A percentile compares a stretch with the other conserved stretches of the same genome.
These are phyloP conservation scores for Phytophthora cactorum DNA, from an alignment of 352 stramenopile genomes.

Conservation along the genomic window DNA sequence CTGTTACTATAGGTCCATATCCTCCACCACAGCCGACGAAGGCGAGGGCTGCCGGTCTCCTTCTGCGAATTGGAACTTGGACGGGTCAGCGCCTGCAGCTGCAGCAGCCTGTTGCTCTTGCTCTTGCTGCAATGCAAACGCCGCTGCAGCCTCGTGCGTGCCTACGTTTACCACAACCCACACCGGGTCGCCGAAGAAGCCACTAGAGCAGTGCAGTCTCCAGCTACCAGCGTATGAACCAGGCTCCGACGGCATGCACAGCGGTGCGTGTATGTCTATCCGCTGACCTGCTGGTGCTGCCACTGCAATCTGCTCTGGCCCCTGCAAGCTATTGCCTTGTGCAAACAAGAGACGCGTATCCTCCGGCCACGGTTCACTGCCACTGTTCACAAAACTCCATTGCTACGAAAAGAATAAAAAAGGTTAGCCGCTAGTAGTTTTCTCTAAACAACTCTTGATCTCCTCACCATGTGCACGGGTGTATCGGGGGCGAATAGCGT, in stretches of 20 bases:
- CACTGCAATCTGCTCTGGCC: constrained; percentile 63
- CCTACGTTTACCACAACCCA: constrained; percentile 82
- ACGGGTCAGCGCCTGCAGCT: constrained; percentile 28
- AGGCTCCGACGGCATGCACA: constrained; percentile 61
- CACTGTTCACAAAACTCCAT: constrained; percentile 84
- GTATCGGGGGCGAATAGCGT: constrained; percentile 57
- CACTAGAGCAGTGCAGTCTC: constrained; percentile 64
- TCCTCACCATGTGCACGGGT: constrained; percentile 63
- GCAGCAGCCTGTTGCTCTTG: constrained; percentile 23
- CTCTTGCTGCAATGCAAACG: constrained; percentile 35
- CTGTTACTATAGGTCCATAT: constrained; percentile 49
- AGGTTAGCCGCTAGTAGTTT: constrained; percentile 1
- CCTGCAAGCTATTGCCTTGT: constrained; percentile 70
- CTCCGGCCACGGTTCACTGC: constrained; percentile 56
- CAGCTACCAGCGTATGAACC: constrained; percentile 80
- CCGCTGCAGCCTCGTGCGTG: constrained; percentile 25
- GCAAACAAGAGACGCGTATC: constrained; percentile 70
- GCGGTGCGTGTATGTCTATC: constrained; percentile 67
- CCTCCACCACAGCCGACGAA: constrained; percentile 41
- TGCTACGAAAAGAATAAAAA: constrained; percentile 37
- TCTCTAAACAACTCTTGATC: neutral
- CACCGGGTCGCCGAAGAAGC: constrained; percentile 79
- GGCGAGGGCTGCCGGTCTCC: constrained; percentile 29
- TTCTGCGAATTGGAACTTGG: constrained; percentile 41
- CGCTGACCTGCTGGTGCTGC: constrained; percentile 42